Evolutionary conservation across 2,329 filamentous ascomycete species (phyloP).

Genomic region (Harringtonia aguacate): DNA sequence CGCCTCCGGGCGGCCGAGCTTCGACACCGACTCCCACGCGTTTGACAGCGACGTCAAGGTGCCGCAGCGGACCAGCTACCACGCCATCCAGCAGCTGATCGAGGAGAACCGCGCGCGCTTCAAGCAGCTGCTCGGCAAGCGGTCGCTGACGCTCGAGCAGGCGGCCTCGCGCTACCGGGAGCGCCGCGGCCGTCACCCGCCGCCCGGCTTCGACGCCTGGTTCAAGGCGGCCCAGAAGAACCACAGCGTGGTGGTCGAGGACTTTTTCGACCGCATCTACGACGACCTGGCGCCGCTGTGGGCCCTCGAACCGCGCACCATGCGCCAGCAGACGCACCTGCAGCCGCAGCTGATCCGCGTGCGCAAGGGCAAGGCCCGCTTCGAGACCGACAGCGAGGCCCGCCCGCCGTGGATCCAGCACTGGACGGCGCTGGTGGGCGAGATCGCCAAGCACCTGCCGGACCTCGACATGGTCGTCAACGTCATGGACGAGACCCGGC

Average conservation of each 20-base stretch:
- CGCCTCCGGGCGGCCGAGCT: neutral
- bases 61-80: constrained; percentile 9
- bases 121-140: constrained; percentile 26
- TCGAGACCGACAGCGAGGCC: constrained; percentile 24
- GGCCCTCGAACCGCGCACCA: constrained; percentile 30
- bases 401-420: constrained; percentile 33
- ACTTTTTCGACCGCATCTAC: constrained; percentile 42
- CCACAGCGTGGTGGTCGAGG: constrained; percentile 31
- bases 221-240: constrained; percentile 29
- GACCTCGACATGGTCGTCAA: constrained; percentile 60
- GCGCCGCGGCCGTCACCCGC: constrained; percentile 33
- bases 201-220: constrained; percentile 36
- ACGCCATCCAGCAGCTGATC: constrained; percentile 36
- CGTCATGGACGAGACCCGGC: constrained; percentile 48
- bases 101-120: constrained; percentile 26
- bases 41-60: neutral
- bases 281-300: constrained; percentile 42
- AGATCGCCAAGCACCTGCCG: constrained; percentile 42
- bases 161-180: constrained; percentile 34
- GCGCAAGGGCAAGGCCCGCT: constrained; percentile 28
- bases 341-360: constrained; percentile 36
- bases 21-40: neutral
- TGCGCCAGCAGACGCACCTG: constrained; percentile 22
- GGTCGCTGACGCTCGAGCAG: constrained; percentile 29
- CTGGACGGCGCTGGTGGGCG: constrained; percentile 36